A percentile compares a stretch with the other conserved stretches of the same genome.
Evolutionary conservation across 306 rosid genomes (phyloP).

Genomic region (Begonia loranthoides): DNA sequence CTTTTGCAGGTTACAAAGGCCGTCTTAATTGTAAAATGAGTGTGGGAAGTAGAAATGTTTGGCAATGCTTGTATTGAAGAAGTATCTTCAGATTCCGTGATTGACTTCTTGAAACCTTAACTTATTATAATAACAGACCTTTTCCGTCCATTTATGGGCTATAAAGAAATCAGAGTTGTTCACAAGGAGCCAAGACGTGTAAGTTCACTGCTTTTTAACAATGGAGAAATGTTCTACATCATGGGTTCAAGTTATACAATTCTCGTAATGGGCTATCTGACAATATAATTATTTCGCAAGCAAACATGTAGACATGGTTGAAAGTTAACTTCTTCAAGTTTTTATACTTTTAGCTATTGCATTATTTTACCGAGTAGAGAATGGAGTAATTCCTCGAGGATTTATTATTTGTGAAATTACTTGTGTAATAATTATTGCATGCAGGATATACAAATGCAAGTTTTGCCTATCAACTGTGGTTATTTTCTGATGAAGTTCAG

Average conservation of each 20-base stretch:
- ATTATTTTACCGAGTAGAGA: no score
- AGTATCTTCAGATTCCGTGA: slow-evolving; percentile 8
- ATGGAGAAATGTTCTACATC: background rate
- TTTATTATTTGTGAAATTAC: no score
- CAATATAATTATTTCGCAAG: no score
- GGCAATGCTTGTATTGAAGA: background rate
- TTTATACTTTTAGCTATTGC: no score
- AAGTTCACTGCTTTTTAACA: slow-evolving; percentile 19
- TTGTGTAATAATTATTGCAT: no score
- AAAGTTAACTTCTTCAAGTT: background rate
- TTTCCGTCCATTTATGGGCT: slow-evolving; percentile 75
- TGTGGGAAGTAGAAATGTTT: background rate
- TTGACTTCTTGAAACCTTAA: slow-evolving; percentile 33
- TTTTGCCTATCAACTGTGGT: background rate
- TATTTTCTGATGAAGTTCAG: background rate
- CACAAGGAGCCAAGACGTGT: slow-evolving; percentile 85
- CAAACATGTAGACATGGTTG: background rate
- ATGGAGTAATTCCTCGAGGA: no score
- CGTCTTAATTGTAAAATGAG: background rate
- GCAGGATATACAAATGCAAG: no score
- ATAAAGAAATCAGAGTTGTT: slow-evolving; percentile 51
- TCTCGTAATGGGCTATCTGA: no score
- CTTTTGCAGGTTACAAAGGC: background rate
- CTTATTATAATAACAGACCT: slow-evolving; percentile 30
- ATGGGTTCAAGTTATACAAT: background rate